phyloP scores from a whole-genome alignment of 495 filamentous ascomycete genomes.

The Cercophora newfieldiana region DNA sequence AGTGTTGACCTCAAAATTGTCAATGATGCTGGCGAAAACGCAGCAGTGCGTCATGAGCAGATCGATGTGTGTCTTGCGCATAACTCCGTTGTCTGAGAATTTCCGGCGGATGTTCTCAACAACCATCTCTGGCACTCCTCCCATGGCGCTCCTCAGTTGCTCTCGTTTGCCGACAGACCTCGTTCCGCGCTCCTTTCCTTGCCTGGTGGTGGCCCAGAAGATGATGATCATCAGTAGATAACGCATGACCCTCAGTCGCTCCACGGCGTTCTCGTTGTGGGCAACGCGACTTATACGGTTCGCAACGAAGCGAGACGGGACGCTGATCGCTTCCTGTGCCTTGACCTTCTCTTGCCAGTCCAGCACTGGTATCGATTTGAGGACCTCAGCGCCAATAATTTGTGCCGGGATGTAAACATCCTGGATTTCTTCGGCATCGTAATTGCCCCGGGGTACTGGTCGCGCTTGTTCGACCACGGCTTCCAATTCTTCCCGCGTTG shows the following conservation, averaged over 20 bases:
- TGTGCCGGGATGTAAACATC: slow-evolving; percentile 77
- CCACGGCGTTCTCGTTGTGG: slow-evolving; percentile 54
- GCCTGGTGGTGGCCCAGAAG: slow-evolving; percentile 49
- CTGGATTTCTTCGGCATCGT: slow-evolving; percentile 66
- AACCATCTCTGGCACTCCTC: slow-evolving; percentile 59
- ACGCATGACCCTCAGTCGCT: slow-evolving; percentile 61
- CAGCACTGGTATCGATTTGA: slow-evolving; percentile 63
- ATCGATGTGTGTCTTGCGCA: slow-evolving; percentile 64
- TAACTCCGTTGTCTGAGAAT: slow-evolving; percentile 61
- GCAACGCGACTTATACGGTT: slow-evolving; percentile 58
- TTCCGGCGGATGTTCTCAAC: slow-evolving; percentile 67
- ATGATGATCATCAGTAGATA: slow-evolving; percentile 67
- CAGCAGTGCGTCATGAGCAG: slow-evolving; percentile 69
- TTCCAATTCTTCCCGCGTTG: slow-evolving; percentile 63
- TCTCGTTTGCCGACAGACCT: slow-evolving; percentile 49
- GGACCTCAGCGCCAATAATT: slow-evolving; percentile 63
- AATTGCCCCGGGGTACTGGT: slow-evolving; percentile 75
- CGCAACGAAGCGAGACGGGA: slow-evolving; percentile 68
- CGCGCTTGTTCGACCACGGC: slow-evolving; percentile 67
- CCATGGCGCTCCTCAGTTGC: slow-evolving; percentile 47
- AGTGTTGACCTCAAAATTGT: slow-evolving; percentile 76
- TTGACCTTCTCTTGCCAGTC: slow-evolving; percentile 74
- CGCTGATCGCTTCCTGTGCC: slow-evolving; percentile 52
- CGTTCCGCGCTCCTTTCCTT: slow-evolving; percentile 43
- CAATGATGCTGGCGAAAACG: slow-evolving; percentile 66